These are phyloP conservation scores for Ustilago curta DNA, from an alignment of 1,284 basidiomycete genomes.

Conservation along the genomic window DNA sequence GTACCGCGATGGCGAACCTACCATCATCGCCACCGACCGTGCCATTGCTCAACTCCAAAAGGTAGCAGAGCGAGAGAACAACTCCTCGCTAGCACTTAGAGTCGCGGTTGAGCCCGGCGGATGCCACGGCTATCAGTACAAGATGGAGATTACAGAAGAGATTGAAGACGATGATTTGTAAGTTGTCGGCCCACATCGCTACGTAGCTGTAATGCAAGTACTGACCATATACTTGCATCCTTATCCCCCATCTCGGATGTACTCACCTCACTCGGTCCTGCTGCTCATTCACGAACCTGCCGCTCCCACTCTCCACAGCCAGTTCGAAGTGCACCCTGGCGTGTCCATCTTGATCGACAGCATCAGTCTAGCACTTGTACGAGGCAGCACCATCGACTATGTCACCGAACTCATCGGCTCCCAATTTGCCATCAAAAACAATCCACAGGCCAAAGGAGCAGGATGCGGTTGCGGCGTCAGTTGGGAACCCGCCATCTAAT, in stretches of 20 bases:
- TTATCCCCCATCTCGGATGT: no score
- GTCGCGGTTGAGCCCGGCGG: constrained; percentile 88
- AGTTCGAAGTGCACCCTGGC: constrained; percentile 73
- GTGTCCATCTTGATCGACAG: constrained; percentile 79
- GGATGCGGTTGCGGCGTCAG: constrained; percentile 92
- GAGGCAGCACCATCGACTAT: constrained; percentile 86
- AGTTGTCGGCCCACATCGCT: no score
- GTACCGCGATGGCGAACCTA: constrained; percentile 50
- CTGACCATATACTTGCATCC: no score
- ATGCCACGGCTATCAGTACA: constrained; percentile 93
- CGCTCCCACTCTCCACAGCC: constrained; percentile 54
- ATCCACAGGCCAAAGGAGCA: constrained; percentile 84
- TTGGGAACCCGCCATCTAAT: constrained; percentile 78
- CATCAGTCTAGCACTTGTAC: constrained; percentile 80
- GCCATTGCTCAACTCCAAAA: constrained; percentile 59
- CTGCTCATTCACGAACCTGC: no score
- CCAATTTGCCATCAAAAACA: constrained; percentile 81
- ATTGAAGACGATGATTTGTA: constrained; percentile 76
- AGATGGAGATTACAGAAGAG: constrained; percentile 79
- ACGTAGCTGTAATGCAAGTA: no score
- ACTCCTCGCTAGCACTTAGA: constrained; percentile 77
- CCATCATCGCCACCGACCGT: constrained; percentile 58
- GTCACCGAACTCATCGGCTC: constrained; percentile 91
- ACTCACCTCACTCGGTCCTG: no score
- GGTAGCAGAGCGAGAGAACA: constrained; percentile 72